Conservation (phyloP, 164 flowering plant genomes). For the Hamamelis virginiana region DNA sequence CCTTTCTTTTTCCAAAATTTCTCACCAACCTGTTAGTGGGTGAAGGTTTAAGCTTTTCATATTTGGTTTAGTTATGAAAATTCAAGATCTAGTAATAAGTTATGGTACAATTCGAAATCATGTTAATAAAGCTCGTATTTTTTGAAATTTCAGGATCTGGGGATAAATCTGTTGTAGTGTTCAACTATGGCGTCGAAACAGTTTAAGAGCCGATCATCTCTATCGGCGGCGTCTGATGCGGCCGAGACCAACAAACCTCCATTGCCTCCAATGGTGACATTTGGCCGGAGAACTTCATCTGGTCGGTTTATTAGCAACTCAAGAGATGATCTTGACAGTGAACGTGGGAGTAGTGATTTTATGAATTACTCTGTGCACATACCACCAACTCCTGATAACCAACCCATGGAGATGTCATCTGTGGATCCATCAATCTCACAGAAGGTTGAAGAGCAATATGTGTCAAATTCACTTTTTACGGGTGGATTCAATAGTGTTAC, state of each 20-base stretch:
- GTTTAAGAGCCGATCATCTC: conserved; percentile 43
- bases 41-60: neutral
- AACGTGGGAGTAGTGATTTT: conserved; percentile 44
- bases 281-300: conserved; percentile 57
- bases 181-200: conserved; percentile 52
- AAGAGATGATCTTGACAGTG: conserved; percentile 73
- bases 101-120: neutral
- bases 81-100: neutral
- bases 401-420: conserved; percentile 26
- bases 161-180: neutral
- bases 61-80: neutral
- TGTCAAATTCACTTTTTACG: conserved; percentile 58
- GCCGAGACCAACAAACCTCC: conserved; percentile 42
- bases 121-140: neutral
- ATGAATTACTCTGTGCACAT: conserved; percentile 61
- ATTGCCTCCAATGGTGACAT: conserved; percentile 51
- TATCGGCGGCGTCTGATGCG: conserved; percentile 42
- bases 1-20: neutral
- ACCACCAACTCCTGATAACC: conserved; percentile 70
- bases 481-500: conserved; percentile 63
- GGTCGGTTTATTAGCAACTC: conserved; percentile 58
- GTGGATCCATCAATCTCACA: conserved; percentile 52
- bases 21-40: neutral
- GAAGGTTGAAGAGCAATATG: conserved; percentile 71
- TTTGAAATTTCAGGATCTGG: conserved; percentile 14